Base-by-base conservation (phyloP, 768 basidiomycete genomes). In the Candolleomyces efflorescens region DNA sequence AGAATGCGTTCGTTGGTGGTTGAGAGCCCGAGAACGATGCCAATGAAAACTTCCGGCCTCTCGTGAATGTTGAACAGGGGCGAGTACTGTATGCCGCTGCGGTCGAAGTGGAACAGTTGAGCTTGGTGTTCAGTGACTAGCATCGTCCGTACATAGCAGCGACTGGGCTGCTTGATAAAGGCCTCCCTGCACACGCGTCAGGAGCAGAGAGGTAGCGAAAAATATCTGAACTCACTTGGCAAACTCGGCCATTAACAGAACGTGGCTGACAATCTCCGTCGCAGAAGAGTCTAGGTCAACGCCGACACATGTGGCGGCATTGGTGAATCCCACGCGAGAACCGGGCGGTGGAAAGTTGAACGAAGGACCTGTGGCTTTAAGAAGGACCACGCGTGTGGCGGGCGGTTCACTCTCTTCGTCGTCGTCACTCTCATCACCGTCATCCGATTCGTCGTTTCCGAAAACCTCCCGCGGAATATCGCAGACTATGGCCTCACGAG, bases 151-250 rank as follows among this genome's bases (percentile, higher is more conserved):
- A 67, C 67, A 24, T 58, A 65, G 13, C 24, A 46, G 7, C 68
- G 64, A 41, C 65, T 65, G 3, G 55, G 54, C 38, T 69, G 68
- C 32, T 60, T 45, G 5, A 63, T 48, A 32, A 69, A 63, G 27
- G 57, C 59, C 47, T 62, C 59, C 15, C 62, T 65, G 48, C 20
- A 38, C 32, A 12, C n/a, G 22, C n/a, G 32, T n/a, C 18, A n/a
- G 10, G 22, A 4, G 20, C n/a, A n/a, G n/a, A n/a, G n/a, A 26
- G n/a, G n/a, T 15, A 18, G n/a, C 32, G n/a, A n/a, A n/a, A n/a
- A n/a, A n/a, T n/a, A n/a, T n/a, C n/a, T n/a, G n/a, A 36, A 9
- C 20, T 12, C 20, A 20, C 32, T 32, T 37, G 5, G 51, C 51
- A 2, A 38, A n/a, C 10, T 39, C 26, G 5, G 32, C 11, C 32